Conservation (phyloP, 2,329 filamentous ascomycete species). For the Sclerotiophoma versabilis region DNA sequence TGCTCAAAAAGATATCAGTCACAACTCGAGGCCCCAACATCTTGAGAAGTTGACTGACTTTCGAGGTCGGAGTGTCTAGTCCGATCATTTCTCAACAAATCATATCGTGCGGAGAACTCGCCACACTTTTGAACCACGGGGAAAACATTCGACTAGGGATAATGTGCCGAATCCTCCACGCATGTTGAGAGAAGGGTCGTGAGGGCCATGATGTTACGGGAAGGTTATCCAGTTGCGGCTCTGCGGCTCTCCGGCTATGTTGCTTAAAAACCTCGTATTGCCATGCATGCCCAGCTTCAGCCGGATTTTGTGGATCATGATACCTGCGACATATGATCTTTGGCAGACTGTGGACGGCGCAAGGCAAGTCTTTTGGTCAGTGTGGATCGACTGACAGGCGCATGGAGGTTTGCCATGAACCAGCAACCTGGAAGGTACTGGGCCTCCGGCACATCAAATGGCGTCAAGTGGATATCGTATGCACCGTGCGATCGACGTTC, state of each 20-base stretch:
- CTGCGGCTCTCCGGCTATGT: constrained; percentile 2
- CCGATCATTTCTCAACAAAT: constrained; percentile 13
- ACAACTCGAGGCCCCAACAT: background rate
- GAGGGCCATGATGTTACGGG: background rate
- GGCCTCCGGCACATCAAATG: constrained; percentile 11
- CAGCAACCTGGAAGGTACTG: background rate
- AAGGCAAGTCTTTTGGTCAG: background rate
- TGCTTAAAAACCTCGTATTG: no score
- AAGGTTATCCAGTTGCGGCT: constrained; percentile 2
- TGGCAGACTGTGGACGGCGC: background rate
- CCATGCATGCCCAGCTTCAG: background rate
- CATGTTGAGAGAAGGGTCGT: constrained; percentile 1
- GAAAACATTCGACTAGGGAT: background rate
- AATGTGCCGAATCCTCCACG: background rate
- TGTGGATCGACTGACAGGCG: constrained; percentile 1
- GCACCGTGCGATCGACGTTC: constrained; percentile 16
- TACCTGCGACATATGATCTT: background rate
- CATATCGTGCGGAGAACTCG: constrained; percentile 22
- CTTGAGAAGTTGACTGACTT: background rate
- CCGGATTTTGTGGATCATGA: background rate
- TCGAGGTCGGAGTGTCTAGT: background rate
- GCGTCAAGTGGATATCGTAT: constrained; percentile 12
- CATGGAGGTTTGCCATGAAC: background rate
- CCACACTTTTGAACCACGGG: constrained; percentile 19
- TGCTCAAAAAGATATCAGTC: background rate